These are phyloP conservation scores for Pterocarpus macrocarpus DNA, from an alignment of 306 rosid species.

Conservation along the genomic window DNA sequence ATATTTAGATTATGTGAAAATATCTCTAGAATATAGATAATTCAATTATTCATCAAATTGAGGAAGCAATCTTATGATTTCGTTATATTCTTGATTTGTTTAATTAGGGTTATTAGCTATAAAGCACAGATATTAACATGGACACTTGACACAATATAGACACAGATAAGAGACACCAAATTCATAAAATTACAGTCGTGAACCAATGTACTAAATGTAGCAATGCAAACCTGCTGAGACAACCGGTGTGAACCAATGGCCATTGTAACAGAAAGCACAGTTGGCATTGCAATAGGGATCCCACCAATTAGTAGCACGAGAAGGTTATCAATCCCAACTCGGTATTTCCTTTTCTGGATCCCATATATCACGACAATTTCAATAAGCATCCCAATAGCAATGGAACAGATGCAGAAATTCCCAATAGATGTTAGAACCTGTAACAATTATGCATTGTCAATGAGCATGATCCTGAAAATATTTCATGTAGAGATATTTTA, in stretches of 20 bases:
- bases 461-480: conserved; percentile 16
- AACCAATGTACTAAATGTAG: conserved; percentile 13
- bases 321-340: conserved; percentile 68
- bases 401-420: conserved; percentile 80
- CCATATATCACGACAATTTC: conserved; percentile 72
- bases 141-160: too few relatives aligned
- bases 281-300: conserved; percentile 89
- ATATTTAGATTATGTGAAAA: too few relatives aligned
- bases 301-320: conserved; percentile 81
- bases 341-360: conserved; percentile 40
- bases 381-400: conserved; percentile 71
- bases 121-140: too few relatives aligned
- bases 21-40: too few relatives aligned
- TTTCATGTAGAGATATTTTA: not conserved
- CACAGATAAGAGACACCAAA: too few relatives aligned
- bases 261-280: conserved; percentile 89
- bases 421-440: conserved; percentile 81
- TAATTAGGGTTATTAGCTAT: too few relatives aligned
- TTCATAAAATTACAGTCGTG: not conserved
- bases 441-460: conserved; percentile 12
- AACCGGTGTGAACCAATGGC: conserved; percentile 76
- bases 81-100: too few relatives aligned
- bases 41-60: too few relatives aligned
- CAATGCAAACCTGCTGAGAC: conserved; percentile 65
- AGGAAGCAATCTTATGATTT: too few relatives aligned